These are phyloP conservation scores for Myriosclerotinia scirpicola DNA, from an alignment of 2,329 filamentous ascomycete genomes.

Conservation along the genomic window DNA sequence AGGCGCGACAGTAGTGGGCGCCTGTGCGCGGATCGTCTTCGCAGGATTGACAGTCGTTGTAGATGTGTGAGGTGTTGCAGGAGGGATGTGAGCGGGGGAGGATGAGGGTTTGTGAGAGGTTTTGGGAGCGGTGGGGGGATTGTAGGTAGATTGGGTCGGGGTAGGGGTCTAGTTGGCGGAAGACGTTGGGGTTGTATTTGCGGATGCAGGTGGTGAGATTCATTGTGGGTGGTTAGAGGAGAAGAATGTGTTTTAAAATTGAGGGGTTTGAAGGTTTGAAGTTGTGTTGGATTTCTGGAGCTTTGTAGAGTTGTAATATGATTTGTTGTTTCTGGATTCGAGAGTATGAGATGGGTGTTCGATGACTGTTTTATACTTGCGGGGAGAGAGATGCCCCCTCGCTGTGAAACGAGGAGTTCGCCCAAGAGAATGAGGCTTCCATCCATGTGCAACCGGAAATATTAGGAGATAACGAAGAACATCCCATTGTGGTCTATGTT, in stretches of 20 bases:
- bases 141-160: slow-evolving; percentile 11
- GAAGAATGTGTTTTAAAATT: not conserved
- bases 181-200: slow-evolving; percentile 17
- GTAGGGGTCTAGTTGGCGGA: slow-evolving; percentile 8
- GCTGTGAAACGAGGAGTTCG: not conserved
- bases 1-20: slow-evolving; percentile 18
- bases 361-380: slow-evolving; percentile 16
- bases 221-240: not conserved
- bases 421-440: slow-evolving; percentile 19
- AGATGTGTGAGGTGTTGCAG: slow-evolving; percentile 6
- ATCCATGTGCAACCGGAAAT: not conserved
- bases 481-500: not conserved
- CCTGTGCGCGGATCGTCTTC: slow-evolving; percentile 22
- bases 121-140: not conserved
- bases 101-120: not conserved
- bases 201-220: slow-evolving; percentile 14
- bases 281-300: too few relatives aligned
- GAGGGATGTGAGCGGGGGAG: slow-evolving; percentile 11
- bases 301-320: not conserved
- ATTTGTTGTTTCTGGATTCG: slow-evolving; percentile 3
- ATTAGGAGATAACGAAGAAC: slow-evolving; percentile 18
- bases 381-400: not conserved
- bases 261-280: not conserved
- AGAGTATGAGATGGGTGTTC: slow-evolving; percentile 7
- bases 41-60: slow-evolving; percentile 15